A percentile compares a stretch with the other conserved stretches of the same genome.
Evolutionary conservation across 768 basidiomycete genomes (phyloP).

Genomic region (Lactarius hatsudake): DNA sequence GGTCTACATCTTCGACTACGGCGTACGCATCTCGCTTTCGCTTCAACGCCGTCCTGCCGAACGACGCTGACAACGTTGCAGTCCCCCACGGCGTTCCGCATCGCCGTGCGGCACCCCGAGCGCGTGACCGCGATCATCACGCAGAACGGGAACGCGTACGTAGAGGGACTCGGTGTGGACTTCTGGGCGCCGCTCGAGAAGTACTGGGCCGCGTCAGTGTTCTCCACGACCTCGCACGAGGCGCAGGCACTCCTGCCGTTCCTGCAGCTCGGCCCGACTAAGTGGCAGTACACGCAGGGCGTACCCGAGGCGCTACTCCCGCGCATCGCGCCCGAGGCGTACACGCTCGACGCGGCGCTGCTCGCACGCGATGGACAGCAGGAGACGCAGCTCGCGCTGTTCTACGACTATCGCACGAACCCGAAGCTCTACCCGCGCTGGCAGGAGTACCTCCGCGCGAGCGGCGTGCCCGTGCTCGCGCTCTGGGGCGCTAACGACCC

Average conservation of each 20-base stretch:
- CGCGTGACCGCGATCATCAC: slow-evolving; percentile 44
- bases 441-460: slow-evolving; percentile 42
- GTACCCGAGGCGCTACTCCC: slow-evolving; percentile 35
- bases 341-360: slow-evolving; percentile 43
- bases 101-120: slow-evolving; percentile 41
- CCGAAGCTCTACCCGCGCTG: slow-evolving; percentile 43
- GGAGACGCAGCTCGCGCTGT: slow-evolving; percentile 46
- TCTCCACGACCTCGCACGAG: slow-evolving; percentile 27
- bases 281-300: slow-evolving; percentile 40
- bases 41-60: neutral
- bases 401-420: slow-evolving; percentile 43
- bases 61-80: neutral
- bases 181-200: slow-evolving; percentile 40
- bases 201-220: slow-evolving; percentile 33
- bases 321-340: slow-evolving; percentile 39
- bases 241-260: slow-evolving; percentile 32
- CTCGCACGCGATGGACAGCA: slow-evolving; percentile 39
- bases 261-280: slow-evolving; percentile 36
- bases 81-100: slow-evolving; percentile 33
- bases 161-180: slow-evolving; percentile 40
- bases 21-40: slow-evolving; percentile 35
- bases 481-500: slow-evolving; percentile 49
- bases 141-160: slow-evolving; percentile 51
- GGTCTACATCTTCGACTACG: slow-evolving; percentile 52
- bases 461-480: slow-evolving; percentile 43